phyloP scores from a whole-genome alignment of 2,329 filamentous ascomycete species.

The Claviceps monticola region DNA sequence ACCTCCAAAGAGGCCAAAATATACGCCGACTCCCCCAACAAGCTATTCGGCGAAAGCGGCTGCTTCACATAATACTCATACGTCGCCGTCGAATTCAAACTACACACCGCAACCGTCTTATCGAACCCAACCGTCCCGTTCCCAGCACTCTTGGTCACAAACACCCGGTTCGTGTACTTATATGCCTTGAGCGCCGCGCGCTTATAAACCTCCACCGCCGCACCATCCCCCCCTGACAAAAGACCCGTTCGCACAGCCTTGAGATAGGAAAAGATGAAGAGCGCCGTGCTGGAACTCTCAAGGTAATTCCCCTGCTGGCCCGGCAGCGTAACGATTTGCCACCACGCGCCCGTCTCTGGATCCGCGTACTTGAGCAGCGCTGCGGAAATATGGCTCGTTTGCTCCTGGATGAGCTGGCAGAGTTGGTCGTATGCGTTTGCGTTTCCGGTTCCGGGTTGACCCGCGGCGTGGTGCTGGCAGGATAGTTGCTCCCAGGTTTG shows the following conservation, averaged over 20 bases:
- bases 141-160: conserved; percentile 23
- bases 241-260: conserved; percentile 6
- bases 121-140: conserved; percentile 30
- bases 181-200: conserved; percentile 13
- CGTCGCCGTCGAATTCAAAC: conserved; percentile 25
- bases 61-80: conserved; percentile 26
- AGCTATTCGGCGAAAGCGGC: conserved; percentile 22
- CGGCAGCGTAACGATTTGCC: conserved; percentile 35
- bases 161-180: conserved; percentile 25
- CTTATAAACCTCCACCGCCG: neutral
- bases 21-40: conserved; percentile 24
- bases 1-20: conserved; percentile 24
- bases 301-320: conserved; percentile 43
- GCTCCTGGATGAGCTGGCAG: conserved; percentile 10
- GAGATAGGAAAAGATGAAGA: conserved; percentile 35
- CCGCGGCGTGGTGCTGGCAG: neutral
- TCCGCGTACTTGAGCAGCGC: conserved; percentile 22
- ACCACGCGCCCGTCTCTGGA: conserved; percentile 38
- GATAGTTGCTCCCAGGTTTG: conserved; percentile 32
- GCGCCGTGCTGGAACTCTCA: conserved; percentile 43
- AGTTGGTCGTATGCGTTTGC: neutral
- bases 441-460: too few species aligned
- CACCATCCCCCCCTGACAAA: neutral
- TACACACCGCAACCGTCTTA: conserved; percentile 25
- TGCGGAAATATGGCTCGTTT: neutral